Base-by-base conservation (phyloP, 495 filamentous ascomycete genomes). In the Trichoderma parareesei region DNA sequence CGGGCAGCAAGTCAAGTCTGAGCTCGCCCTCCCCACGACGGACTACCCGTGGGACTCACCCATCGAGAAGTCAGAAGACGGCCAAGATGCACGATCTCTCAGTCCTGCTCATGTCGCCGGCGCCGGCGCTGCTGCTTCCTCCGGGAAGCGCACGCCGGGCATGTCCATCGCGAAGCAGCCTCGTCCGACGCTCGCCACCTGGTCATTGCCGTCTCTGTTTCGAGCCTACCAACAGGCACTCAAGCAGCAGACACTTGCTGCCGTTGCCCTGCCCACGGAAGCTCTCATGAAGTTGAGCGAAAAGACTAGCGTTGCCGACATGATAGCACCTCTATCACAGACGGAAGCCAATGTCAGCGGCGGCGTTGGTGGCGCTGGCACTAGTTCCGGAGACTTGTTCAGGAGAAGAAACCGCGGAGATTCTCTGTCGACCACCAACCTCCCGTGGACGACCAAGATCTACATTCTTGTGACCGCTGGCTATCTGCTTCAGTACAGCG, bases 191-290 rank as follows among this genome's bases (percentile, higher is more conserved):
- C 53, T 57, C 20, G 27, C 7, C 33, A n/a, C 27, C 27, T 96
- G 91, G 89, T 83, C 86, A 64, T 87, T 90, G 4, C 92, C 92
- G 8, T 90, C 93, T 4, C 79, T 97, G 7, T 97, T 92, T 75
- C 86, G 95, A 70, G 91, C 91, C n/a, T 96, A 91, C 72, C 88
- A 92, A 1, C 93, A 96, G 73, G 85, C 92, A 9, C 84, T 85
- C 63, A 81, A 82, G 69, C 77, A 81, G 68, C 75, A 79, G 10
- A 77, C 77, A 62, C 75, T 85, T 43, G 79, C 81, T 46, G 81
- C 80, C 64, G 82, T 77, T 43, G 81, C 78, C 55, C 65, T 77
- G 33, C 80, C 82, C 38, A 77, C 79, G 63, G 85, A 85, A 65
- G 73, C 76, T 7, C 85, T 97, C 38, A 71, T 93, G 33, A 87